A percentile compares a stretch with the other conserved stretches of the same genome.
Conservation (phyloP, 257 asterid genomes). For the Eustoma russellianum region DNA sequence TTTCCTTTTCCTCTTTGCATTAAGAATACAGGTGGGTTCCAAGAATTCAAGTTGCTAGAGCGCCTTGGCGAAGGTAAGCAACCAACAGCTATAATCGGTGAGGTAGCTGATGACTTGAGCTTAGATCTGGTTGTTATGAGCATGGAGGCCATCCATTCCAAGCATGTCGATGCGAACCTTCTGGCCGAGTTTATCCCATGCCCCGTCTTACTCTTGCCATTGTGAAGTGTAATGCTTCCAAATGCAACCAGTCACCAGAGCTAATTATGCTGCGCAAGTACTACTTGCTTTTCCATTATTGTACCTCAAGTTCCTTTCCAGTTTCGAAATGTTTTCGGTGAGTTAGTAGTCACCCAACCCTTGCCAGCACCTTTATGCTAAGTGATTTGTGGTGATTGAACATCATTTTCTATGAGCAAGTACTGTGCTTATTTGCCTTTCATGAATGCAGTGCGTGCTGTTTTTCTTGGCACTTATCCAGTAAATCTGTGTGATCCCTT, state of each 20-base stretch:
- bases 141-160: conserved; percentile 96
- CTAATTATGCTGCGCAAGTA: too few relatives aligned
- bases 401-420: too few relatives aligned
- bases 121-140: conserved; percentile 92
- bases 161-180: conserved; percentile 92
- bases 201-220: conserved; percentile 79
- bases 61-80: conserved; percentile 86
- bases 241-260: neutral
- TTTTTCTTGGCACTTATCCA: too few relatives aligned
- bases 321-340: too few relatives aligned
- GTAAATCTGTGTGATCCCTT: too few relatives aligned
- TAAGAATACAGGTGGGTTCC: conserved; percentile 52
- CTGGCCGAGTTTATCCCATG: conserved; percentile 95
- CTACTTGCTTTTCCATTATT: too few relatives aligned
- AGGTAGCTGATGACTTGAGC: conserved; percentile 90
- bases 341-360: too few relatives aligned
- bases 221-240: conserved; percentile 18
- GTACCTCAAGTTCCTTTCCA: too few relatives aligned
- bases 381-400: too few relatives aligned
- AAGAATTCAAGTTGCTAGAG: conserved; percentile 78
- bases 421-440: too few relatives aligned
- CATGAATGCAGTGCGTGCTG: too few relatives aligned
- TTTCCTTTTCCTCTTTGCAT: conserved; percentile 2
- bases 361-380: too few relatives aligned
- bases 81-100: conserved; percentile 94